Percentiles rank a stretch among this genome's conserved stretches.
phyloP scores from a whole-genome alignment of 2,329 filamentous ascomycete species.

The Leptosphaerulina australis region DNA sequence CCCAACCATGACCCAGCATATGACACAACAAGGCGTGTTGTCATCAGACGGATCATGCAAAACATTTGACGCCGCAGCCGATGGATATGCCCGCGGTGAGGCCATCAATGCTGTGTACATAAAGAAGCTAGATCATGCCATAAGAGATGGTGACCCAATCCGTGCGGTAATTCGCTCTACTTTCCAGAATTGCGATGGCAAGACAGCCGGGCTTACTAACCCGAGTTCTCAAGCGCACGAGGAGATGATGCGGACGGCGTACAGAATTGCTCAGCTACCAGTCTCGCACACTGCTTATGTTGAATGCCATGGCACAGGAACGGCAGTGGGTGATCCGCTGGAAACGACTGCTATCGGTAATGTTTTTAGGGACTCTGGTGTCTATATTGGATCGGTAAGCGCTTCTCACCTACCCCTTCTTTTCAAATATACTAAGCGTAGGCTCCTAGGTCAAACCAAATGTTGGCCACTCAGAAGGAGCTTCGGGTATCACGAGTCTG shows the following conservation, averaged over 20 bases:
- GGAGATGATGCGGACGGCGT: slow-evolving; percentile 38
- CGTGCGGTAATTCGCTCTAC: slow-evolving; percentile 37
- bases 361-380: slow-evolving; percentile 14
- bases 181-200: slow-evolving; percentile 27
- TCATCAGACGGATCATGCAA: too few relatives aligned
- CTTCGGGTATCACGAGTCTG: slow-evolving; percentile 42
- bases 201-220: slow-evolving; percentile 25
- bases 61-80: slow-evolving; percentile 21
- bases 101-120: slow-evolving; percentile 33
- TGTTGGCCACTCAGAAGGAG: slow-evolving; percentile 49
- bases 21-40: too few relatives aligned
- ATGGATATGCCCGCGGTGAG: slow-evolving; percentile 36
- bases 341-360: slow-evolving; percentile 24
- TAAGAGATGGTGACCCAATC: slow-evolving; percentile 36
- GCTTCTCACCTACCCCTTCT: too few relatives aligned
- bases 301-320: slow-evolving; percentile 54
- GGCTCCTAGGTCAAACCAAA: slow-evolving; percentile 45
- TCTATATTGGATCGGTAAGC: slow-evolving; percentile 15
- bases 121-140: slow-evolving; percentile 32
- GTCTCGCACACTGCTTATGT: slow-evolving; percentile 34
- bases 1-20: too few relatives aligned
- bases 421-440: too few relatives aligned
- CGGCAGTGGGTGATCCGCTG: slow-evolving; percentile 54
- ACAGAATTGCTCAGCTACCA: too few relatives aligned
- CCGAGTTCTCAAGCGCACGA: slow-evolving; percentile 54